Base-by-base conservation (phyloP, 2,329 filamentous ascomycete species). In the Alternaria triticina region DNA sequence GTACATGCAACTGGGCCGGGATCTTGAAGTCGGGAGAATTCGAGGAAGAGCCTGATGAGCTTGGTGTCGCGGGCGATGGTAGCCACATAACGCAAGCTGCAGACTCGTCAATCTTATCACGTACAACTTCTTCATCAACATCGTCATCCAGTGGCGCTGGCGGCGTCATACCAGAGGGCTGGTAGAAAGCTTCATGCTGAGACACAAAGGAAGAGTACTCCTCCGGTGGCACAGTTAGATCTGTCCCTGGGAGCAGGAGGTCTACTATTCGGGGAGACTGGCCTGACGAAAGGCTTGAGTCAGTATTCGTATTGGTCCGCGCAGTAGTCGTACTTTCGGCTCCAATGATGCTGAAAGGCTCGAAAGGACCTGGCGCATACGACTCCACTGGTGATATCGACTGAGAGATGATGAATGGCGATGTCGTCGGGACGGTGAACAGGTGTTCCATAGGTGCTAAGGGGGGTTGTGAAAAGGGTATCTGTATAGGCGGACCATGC, bases 61-160 rank as follows among this genome's bases (percentile, higher is more conserved):
- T 75, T 3, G 77, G 80, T 6, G 70, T 71, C 3, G 72, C 69
- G n/a, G 79, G 78, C 2, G 79, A 82, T 2, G 79, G 72, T 13
- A 81, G 61, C 7, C 73, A 73, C 60, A 83, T 71, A n/a, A 79
- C 68, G 77, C 80, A 83, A 5, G 76, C 63, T 40, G 75, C 73
- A 15, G 70, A 62, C 17, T 74, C 70, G 7, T 70, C 62, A 20
- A 80, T 74, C 11, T 76, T 67, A 45, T 78, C 74, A 40, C 86
- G 81, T 20, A 85, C 78, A 46, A 89, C 83, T 58, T 89, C 86
- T 71, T 89, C 87, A 12, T 88, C 79, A 44, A 85, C 84, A 27
- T 86, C 83, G 20, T 57, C 36, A 15, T 84, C 81, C 46, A 73
- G 66, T 23, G 74, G 66, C 28, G 70, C 67, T 43, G 74, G 73